phyloP scores from a whole-genome alignment of 2,329 filamentous ascomycete genomes.

The Thielaviopsis punctulata region DNA sequence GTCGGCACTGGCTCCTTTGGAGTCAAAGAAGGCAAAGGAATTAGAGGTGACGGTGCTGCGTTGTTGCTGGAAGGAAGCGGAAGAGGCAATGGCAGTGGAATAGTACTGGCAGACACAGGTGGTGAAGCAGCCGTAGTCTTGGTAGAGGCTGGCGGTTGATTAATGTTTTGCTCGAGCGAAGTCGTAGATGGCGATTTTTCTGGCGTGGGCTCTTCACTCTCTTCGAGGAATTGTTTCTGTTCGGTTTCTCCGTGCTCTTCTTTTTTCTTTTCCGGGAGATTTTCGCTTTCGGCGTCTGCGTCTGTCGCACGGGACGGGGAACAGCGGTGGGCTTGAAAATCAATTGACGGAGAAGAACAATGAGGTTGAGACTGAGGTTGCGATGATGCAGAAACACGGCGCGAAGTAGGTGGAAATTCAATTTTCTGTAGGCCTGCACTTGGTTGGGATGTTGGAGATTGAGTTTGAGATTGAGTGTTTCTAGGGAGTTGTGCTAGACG shows the following conservation, averaged over 20 bases:
- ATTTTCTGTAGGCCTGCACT: constrained; percentile 15
- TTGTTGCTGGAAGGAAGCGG: not conserved
- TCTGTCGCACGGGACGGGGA: not conserved
- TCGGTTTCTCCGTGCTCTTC: not conserved
- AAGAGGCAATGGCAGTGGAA: not conserved
- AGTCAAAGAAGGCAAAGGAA: not conserved
- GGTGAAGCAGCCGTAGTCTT: not conserved
- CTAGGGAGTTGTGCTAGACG: constrained; percentile 4
- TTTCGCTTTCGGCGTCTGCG: not conserved
- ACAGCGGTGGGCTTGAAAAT: not conserved
- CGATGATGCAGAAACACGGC: not conserved
- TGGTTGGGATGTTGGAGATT: constrained; percentile 7
- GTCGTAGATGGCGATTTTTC: not conserved
- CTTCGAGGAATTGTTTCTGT: not conserved
- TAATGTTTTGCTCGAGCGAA: not conserved
- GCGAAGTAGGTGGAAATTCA: constrained; percentile 12
- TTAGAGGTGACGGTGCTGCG: not conserved
- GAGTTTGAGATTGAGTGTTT: constrained; percentile 2
- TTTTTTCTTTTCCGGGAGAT: not conserved
- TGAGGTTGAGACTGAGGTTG: not conserved
- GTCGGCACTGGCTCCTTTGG: not conserved
- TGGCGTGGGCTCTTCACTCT: not conserved
- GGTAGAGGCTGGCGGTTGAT: too few species aligned
- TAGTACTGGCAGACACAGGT: not conserved
- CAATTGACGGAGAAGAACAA: not conserved